Conservation (phyloP, 495 filamentous ascomycete species). For the Durotheca rogersii region DNA sequence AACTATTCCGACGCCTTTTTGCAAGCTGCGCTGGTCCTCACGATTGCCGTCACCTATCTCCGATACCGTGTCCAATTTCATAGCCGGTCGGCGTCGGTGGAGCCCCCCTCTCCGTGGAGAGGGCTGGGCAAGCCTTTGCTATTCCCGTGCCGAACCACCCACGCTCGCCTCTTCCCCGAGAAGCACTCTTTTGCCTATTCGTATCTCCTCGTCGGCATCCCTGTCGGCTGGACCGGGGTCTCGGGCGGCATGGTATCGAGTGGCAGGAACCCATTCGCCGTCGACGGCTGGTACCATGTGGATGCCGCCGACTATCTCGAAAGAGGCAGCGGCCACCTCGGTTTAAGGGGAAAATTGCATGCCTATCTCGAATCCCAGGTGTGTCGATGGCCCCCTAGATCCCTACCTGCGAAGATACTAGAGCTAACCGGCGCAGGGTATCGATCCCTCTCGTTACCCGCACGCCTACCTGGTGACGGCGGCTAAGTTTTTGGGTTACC, state of each 20-base stretch:
- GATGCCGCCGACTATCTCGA: constrained; percentile 60
- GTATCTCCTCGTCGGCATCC: constrained; percentile 65
- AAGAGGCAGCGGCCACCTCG: constrained; percentile 47
- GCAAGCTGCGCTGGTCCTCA: background rate
- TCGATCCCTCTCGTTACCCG: constrained; percentile 54
- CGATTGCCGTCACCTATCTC: constrained; percentile 4
- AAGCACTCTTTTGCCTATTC: constrained; percentile 66
- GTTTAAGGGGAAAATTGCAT: constrained; percentile 59
- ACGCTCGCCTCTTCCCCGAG: constrained; percentile 61
- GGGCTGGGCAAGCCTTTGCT: constrained; percentile 42
- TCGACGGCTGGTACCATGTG: constrained; percentile 57
- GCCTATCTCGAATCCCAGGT: constrained; percentile 56
- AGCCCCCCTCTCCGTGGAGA: constrained; percentile 7
- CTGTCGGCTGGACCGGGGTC: constrained; percentile 59
- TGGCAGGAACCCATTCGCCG: constrained; percentile 25
- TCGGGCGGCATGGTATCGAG: constrained; percentile 57
- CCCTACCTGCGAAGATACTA: background rate
- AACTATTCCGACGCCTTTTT: background rate
- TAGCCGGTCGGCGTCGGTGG: constrained; percentile 1
- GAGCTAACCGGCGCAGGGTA: constrained; percentile 42
- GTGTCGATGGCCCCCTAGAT: background rate
- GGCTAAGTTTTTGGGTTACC: constrained; percentile 67
- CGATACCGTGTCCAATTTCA: constrained; percentile 2
- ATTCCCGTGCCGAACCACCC: constrained; percentile 62
- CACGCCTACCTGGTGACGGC: constrained; percentile 70